Evolutionary conservation across 2,329 filamentous ascomycete genomes (phyloP).

Genomic region (Monosporascus sp.): DNA sequence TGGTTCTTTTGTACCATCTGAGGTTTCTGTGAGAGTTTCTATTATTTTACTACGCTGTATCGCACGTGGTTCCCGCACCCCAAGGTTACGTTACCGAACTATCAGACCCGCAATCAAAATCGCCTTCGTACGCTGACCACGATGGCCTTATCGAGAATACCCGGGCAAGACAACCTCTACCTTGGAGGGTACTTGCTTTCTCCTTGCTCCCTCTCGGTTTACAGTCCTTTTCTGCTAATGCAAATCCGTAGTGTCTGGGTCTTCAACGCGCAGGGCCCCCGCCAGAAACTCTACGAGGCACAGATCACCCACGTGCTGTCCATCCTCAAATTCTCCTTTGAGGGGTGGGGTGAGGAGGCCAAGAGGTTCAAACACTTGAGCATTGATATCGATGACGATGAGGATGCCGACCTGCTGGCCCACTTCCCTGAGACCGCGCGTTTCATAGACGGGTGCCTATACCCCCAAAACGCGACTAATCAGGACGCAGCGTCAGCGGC

Average conservation of each 20-base stretch:
- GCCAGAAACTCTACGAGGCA: constrained; percentile 62
- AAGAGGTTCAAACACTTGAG: constrained; percentile 65
- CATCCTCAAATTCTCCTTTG: constrained; percentile 50
- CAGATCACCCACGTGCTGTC: constrained; percentile 91
- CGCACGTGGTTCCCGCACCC: too few relatives aligned
- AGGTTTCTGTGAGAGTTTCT: too few relatives aligned
- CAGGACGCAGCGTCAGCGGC: constrained; percentile 38
- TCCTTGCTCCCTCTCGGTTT: background rate
- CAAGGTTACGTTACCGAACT: too few relatives aligned
- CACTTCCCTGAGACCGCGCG: constrained; percentile 72
- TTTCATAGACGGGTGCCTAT: constrained; percentile 76
- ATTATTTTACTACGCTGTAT: too few relatives aligned
- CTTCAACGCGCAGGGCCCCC: constrained; percentile 52
- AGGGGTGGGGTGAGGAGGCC: constrained; percentile 38
- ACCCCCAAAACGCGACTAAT: constrained; percentile 12
- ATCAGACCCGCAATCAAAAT: too few relatives aligned
- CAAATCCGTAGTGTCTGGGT: constrained; percentile 63
- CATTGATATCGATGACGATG: constrained; percentile 85
- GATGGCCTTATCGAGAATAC: constrained; percentile 63
- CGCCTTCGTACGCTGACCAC: background rate
- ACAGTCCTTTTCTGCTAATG: constrained; percentile 5
- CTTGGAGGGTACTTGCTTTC: constrained; percentile 64
- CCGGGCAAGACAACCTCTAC: constrained; percentile 66
- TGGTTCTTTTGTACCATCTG: too few relatives aligned
- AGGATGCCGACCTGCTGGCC: constrained; percentile 79